Evolutionary conservation across 2,329 filamentous ascomycete species (phyloP), one percentile per base, ranked within the genome.

Genomic region (Claviceps digitariae): DNA sequence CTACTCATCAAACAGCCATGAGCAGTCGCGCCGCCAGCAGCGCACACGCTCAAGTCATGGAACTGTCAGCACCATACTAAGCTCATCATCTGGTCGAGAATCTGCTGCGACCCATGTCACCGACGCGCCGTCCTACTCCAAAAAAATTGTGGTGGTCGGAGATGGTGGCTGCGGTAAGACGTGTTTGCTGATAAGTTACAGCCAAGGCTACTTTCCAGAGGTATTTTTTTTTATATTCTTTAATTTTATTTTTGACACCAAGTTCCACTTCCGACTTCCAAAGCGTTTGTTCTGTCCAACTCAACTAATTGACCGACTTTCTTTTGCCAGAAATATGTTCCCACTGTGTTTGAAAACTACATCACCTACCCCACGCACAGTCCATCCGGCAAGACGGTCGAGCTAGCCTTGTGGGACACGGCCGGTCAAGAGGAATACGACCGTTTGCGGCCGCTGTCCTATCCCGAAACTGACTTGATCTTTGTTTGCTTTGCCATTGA

Each of bases 401-500:
- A 98, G 74, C 81, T 98, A 57, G 93, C 93, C 43, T 79, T 98
- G 51, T 98, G 93, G 93, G 93, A 98, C 72, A 98, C 93, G 29
- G 93, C 93, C 62, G 93, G 93, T 41, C 93, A 98, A 72, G 93
- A 98, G 71, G 93, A 97, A 73, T 98, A 98, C 69, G 93, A 98
- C 75, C 84, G 93, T 63, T 77, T 98, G 66, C 84, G 93, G 61
- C 93, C 93, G 47, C 82, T 98, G 50, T 97, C 91, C 46, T 98
- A 98, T 72, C 93, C 93, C 3, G 93, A 98, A 72, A 98, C 93
- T 13, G 93, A 98, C 69, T 79, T 98, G 36, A 84, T 98, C 56
- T 97, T 98, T 69, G 93, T 98, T 61, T 98, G 93, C 77, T 98
- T 98, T 70, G 93, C 93, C 59, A 96, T 98, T 65, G 93, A 98